Base-by-base conservation (phyloP, 2,329 filamentous ascomycete species). In the Diatrype stigma region DNA sequence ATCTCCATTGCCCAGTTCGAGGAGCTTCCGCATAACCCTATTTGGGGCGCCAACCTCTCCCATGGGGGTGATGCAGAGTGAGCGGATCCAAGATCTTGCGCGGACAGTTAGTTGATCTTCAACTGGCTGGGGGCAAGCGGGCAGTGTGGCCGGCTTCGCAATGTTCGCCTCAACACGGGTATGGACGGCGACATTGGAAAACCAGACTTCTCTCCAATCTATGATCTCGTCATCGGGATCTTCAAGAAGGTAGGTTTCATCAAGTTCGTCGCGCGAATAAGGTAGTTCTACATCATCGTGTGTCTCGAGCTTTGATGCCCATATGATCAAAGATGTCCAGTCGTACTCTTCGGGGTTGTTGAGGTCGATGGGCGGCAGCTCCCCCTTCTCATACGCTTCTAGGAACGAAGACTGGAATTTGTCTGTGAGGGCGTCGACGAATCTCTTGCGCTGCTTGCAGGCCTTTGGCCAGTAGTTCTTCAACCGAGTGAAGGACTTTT, bases 381-480 rank as follows among this genome's bases (percentile, higher is more conserved):
- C 76, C 8, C 78, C 78, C 2, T 73, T 74, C 56, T 84, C 79
- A 57, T 90, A 90, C 0, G 87, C 87, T 45, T 75, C 68, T 6
- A 90, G 69, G 58, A 89, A 89, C 7, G 73, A 75, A 16, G 80
- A 73, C 59, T 87, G 84, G 56, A 93, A 89, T 45, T 81, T 79
- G 6, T 76, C 71, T 5, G 81, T 83, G 42, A 87, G 62, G 38
- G 78, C 77, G 4, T 80, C 71, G 34, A 89, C 73, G 46, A 79
- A 76, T 0, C 73, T 71, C 44, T 72, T 74, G 26, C 79, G 75
- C 47, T 78, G 75, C 53, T 77, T 76, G 23, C 71, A 72, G n/a
- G 78, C 65, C 28, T 66, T 67, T 2, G 72, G 68, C 83, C 84
- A 87, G 50, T 79, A 79, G 46, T 74, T 76, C 21, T 75, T 75